Percentiles rank a stretch among this genome's conserved stretches.
Evolutionary conservation across 1,284 basidiomycete species (phyloP).

Genomic region (Cutaneotrichosporon sp.): DNA sequence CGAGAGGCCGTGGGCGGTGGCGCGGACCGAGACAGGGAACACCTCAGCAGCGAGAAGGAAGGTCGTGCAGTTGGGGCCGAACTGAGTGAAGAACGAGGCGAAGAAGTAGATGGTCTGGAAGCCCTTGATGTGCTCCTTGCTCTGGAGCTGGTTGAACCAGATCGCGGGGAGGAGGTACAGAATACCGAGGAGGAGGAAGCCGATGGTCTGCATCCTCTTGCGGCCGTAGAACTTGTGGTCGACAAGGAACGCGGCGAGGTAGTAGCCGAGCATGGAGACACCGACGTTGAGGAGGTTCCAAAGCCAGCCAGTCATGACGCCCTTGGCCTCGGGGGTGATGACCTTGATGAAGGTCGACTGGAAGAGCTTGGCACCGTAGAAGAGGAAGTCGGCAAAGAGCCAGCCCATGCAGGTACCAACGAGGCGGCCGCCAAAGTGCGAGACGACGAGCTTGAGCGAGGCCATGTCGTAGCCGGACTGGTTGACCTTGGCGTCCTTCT

Average conservation of each 20-base stretch:
- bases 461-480: constrained; percentile 58
- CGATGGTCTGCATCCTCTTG: constrained; percentile 58
- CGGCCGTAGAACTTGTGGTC: constrained; percentile 59
- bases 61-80: constrained; percentile 58
- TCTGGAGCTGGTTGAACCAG: constrained; percentile 50
- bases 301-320: constrained; percentile 57
- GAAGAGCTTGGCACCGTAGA: constrained; percentile 57
- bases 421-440: constrained; percentile 59
- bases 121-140: constrained; percentile 48
- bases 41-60: constrained; percentile 57
- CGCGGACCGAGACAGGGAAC: constrained; percentile 58
- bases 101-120: constrained; percentile 60
- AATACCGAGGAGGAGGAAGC: constrained; percentile 57
- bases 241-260: constrained; percentile 59
- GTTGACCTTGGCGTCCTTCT: constrained; percentile 56
- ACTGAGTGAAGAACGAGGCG: constrained; percentile 59
- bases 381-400: constrained; percentile 60
- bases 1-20: constrained; percentile 56
- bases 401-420: constrained; percentile 58
- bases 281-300: constrained; percentile 59
- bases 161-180: constrained; percentile 54
- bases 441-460: constrained; percentile 57
- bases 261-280: constrained; percentile 58
- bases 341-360: constrained; percentile 56
- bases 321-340: constrained; percentile 53